Conservation (phyloP, 495 filamentous ascomycete species). For the Staphylotrichum longicolle region DNA sequence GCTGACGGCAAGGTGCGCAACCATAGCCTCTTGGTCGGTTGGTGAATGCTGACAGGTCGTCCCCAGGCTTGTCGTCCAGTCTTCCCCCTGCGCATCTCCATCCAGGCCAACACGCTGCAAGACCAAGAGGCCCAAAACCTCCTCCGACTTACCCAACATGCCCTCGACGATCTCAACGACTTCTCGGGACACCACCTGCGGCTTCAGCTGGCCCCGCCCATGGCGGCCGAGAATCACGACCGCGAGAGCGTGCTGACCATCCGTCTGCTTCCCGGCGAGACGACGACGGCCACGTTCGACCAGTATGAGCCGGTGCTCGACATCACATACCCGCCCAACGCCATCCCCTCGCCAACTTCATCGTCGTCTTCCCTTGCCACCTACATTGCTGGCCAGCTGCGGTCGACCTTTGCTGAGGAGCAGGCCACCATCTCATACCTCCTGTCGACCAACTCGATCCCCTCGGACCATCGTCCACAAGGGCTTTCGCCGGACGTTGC, state of each 20-base stretch:
- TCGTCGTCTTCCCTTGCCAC: constrained; percentile 72
- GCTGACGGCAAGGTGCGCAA: constrained; percentile 78
- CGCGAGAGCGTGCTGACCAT: constrained; percentile 66
- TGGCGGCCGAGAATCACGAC: constrained; percentile 24
- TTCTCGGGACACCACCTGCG: constrained; percentile 89
- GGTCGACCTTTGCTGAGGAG: constrained; percentile 80
- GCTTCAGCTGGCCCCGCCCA: constrained; percentile 59
- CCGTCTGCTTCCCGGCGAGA: constrained; percentile 62
- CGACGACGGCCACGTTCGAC: constrained; percentile 61
- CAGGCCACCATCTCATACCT: constrained; percentile 84
- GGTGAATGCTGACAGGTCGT: constrained; percentile 4
- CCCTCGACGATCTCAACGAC: constrained; percentile 85
- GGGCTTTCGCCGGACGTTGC: constrained; percentile 41
- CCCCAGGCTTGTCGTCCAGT: constrained; percentile 78
- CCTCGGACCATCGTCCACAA: constrained; percentile 47
- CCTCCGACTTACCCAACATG: constrained; percentile 80
- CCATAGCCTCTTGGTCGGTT: background rate
- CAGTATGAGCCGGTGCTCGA: constrained; percentile 70
- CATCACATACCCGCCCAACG: constrained; percentile 73
- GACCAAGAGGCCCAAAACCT: constrained; percentile 71
- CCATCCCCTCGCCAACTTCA: constrained; percentile 65
- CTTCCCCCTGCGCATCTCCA: constrained; percentile 78
- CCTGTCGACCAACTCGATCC: constrained; percentile 58
- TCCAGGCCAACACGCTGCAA: constrained; percentile 68
- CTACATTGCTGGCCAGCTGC: constrained; percentile 77